Evolutionary conservation across 306 rosid species (phyloP), one percentile per base, ranked within the genome.

Genomic region (Vachellia pachyceras): DNA sequence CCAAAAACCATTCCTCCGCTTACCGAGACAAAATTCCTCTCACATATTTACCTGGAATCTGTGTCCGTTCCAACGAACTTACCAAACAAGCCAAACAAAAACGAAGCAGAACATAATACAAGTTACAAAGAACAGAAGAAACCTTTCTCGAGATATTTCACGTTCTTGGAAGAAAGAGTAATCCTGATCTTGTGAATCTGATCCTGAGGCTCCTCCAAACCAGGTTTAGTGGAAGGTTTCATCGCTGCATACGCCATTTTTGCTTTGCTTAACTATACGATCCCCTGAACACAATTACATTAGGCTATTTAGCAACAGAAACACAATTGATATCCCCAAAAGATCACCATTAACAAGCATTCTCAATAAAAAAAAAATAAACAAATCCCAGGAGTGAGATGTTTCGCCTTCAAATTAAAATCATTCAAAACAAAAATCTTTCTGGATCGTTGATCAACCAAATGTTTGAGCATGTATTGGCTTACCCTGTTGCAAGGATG

Each of bases 101-200:
- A n/a, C n/a, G n/a, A n/a, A n/a, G n/a, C n/a, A n/a, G n/a, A n/a
- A n/a, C n/a, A n/a, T 69, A 42, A 10, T 45, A 10, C 14, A 18
- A 75, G 25, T 45, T 13, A 44, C 10, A 57, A n/a, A n/a, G 57
- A 44, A 7, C 17, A 72, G 49, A 57, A 64, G 18, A 8, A 6
- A 92, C 97, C 97, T 68, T 94, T 91, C 66, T 92, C 98, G 20
- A 94, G 94, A 78, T 94, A 91, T 80, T 92, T 86, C 10, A 92
- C 97, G 29, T 92, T 82, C 85, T 94, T 92, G 0, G 98, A 94
- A 9, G 98, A 91, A 10, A 94, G 97, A 0, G 98, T 94, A 73
- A 92, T 94, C 89, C 98, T 90, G 61, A 94, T 92, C 94, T 90
- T 94, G 73, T 94, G 97, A 85, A 92, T 89, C 89, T 88, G 92